Evolutionary conservation across 2,329 filamentous ascomycete genomes (phyloP).

Genomic region (Metarhizium sp.): DNA sequence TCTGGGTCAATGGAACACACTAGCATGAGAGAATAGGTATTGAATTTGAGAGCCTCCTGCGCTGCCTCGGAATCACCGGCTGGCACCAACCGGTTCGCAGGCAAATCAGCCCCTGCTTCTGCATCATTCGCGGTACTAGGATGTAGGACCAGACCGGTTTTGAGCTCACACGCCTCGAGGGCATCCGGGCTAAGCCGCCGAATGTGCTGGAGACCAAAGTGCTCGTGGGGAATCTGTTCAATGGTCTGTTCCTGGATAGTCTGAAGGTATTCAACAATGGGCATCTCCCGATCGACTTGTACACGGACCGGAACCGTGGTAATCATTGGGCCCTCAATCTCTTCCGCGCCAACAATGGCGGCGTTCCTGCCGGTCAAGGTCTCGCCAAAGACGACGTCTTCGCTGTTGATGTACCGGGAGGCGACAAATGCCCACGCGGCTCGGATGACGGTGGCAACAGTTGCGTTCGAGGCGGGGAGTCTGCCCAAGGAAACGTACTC

Average conservation of each 20-base stretch:
- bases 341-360: slow-evolving; percentile 35
- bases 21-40: slow-evolving; percentile 54
- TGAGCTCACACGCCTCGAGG: slow-evolving; percentile 45
- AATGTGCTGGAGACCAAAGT: slow-evolving; percentile 52
- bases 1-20: slow-evolving; percentile 50
- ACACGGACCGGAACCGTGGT: slow-evolving; percentile 49
- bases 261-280: slow-evolving; percentile 42
- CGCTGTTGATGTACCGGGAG: slow-evolving; percentile 39
- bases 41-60: slow-evolving; percentile 49
- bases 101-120: slow-evolving; percentile 19
- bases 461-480: slow-evolving; percentile 30
- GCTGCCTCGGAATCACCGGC: slow-evolving; percentile 47
- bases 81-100: slow-evolving; percentile 43
- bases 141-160: slow-evolving; percentile 46
- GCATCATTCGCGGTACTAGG: slow-evolving; percentile 24
- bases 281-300: slow-evolving; percentile 12
- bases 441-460: slow-evolving; percentile 46
- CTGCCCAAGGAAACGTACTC: slow-evolving; percentile 34
- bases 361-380: slow-evolving; percentile 48
- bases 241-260: slow-evolving; percentile 47
- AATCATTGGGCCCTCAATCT: slow-evolving; percentile 53
- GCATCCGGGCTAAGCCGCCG: slow-evolving; percentile 45
- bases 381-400: slow-evolving; percentile 49
- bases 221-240: slow-evolving; percentile 53
- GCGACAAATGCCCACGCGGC: slow-evolving; percentile 49